Percentiles rank a stretch among this genome's conserved stretches.
phyloP scores from a whole-genome alignment of 352 stramenopile species.

The Globisporangium lucens region DNA sequence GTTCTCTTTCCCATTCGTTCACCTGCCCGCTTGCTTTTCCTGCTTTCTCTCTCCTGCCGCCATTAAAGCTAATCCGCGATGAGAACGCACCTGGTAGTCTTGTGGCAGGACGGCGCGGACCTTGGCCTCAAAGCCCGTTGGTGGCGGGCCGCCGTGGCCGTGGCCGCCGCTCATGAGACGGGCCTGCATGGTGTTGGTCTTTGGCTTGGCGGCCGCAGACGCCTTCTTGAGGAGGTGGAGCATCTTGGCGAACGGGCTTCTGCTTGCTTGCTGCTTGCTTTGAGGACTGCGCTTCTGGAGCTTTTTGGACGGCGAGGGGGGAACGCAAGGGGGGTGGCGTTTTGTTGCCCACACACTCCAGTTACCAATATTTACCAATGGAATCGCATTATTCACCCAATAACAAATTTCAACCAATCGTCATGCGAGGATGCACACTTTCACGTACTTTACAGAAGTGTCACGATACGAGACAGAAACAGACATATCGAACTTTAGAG shows the following conservation, averaged over 20 bases:
- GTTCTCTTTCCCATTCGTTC: background rate
- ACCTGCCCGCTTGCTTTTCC: background rate
- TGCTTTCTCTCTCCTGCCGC: background rate
- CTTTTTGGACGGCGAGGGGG: background rate
- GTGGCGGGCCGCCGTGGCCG: slow-evolving; percentile 50
- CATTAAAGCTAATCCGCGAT: background rate
- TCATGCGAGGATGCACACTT: background rate
- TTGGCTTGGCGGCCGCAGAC: slow-evolving; percentile 46
- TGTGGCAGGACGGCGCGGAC: slow-evolving; percentile 80
- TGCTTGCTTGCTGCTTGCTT: slow-evolving; percentile 10
- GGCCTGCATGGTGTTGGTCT: slow-evolving; percentile 50
- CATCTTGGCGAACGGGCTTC: slow-evolving; percentile 32
- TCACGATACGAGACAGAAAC: slow-evolving; percentile 3
- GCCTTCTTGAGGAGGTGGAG: slow-evolving; percentile 78
- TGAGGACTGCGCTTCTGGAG: slow-evolving; percentile 5
- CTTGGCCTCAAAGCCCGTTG: slow-evolving; percentile 80
- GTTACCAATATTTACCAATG: slow-evolving; percentile 13
- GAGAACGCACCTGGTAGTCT: slow-evolving; percentile 74
- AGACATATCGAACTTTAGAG: too few relatives aligned
- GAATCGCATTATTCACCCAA: too few relatives aligned
- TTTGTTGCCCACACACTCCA: slow-evolving; percentile 18
- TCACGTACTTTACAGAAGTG: slow-evolving; percentile 17
- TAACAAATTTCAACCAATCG: slow-evolving; percentile 10
- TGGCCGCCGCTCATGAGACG: slow-evolving; percentile 74
- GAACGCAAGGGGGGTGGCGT: slow-evolving; percentile 6